Percentiles rank a stretch among this genome's conserved stretches.
Evolutionary conservation across 2,329 filamentous ascomycete genomes (phyloP).

Genomic region (Colletotrichum magnum): DNA sequence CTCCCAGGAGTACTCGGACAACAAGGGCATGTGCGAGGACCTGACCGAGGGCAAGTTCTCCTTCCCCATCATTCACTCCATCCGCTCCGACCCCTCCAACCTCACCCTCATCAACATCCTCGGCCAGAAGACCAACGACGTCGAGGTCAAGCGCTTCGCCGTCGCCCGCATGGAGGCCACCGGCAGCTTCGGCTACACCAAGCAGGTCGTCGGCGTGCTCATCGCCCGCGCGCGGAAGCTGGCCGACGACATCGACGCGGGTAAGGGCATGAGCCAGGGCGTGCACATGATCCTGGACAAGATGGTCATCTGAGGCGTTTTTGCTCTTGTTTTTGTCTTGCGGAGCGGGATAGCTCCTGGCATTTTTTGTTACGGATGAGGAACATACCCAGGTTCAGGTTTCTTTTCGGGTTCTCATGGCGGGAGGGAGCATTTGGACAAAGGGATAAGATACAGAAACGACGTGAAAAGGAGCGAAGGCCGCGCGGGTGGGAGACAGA

Average conservation of each 20-base stretch:
- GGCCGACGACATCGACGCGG: constrained; percentile 75
- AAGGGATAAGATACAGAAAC: neutral
- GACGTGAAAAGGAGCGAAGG: too few species aligned
- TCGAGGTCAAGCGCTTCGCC: constrained; percentile 92
- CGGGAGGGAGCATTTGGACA: constrained; percentile 2
- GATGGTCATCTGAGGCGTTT: constrained; percentile 60
- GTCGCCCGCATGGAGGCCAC: constrained; percentile 91
- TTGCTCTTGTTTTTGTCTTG: neutral
- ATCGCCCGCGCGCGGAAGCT: constrained; percentile 74
- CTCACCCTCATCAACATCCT: constrained; percentile 91
- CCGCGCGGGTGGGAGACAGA: too few species aligned
- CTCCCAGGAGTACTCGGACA: constrained; percentile 80
- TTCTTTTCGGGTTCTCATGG: neutral
- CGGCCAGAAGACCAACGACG: constrained; percentile 88
- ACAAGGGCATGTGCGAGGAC: constrained; percentile 96
- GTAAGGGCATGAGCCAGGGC: constrained; percentile 67
- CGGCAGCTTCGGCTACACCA: constrained; percentile 90
- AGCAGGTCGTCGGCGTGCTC: constrained; percentile 75
- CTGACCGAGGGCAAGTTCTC: constrained; percentile 97
- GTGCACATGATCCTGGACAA: constrained; percentile 79
- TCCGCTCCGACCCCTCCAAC: constrained; percentile 81
- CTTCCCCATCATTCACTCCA: constrained; percentile 95
- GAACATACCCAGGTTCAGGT: constrained; percentile 1
- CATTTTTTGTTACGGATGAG: neutral
- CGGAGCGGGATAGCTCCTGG: neutral